Evolutionary conservation across 2,329 filamentous ascomycete species (phyloP).

Genomic region (Colletotrichum nymphaeae): DNA sequence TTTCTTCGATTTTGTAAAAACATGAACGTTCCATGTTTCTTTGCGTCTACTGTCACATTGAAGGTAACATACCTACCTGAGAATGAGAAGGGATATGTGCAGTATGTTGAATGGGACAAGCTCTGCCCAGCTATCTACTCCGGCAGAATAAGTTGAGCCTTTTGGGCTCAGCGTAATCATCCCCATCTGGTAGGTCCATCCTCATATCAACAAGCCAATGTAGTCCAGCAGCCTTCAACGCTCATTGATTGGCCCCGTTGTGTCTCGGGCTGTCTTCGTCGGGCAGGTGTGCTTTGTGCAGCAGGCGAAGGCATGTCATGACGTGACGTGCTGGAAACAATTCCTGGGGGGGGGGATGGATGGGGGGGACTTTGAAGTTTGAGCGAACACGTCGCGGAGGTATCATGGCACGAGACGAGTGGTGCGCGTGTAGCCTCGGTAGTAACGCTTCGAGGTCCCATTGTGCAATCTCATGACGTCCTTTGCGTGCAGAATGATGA

Average conservation of each 20-base stretch:
- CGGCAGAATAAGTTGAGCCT: background rate
- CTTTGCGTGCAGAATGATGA: background rate
- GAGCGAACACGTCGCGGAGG: background rate
- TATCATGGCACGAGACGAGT: background rate
- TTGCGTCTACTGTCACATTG: too few relatives aligned
- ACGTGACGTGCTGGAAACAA: background rate
- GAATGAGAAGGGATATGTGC: too few relatives aligned
- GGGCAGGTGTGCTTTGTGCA: constrained; percentile 34
- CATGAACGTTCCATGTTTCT: too few relatives aligned
- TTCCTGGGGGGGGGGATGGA: too few relatives aligned
- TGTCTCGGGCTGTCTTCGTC: constrained; percentile 24
- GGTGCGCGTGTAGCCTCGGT: background rate
- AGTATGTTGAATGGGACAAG: too few relatives aligned
- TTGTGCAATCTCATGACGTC: background rate
- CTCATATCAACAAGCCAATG: background rate
- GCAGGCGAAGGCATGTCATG: background rate
- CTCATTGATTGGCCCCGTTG: background rate
- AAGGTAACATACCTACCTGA: too few relatives aligned
- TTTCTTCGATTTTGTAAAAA: constrained; percentile 11
- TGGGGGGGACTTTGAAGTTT: background rate
- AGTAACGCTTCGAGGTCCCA: background rate
- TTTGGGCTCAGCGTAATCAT: too few relatives aligned
- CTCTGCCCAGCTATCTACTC: background rate
- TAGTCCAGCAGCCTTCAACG: background rate
- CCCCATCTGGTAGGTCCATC: background rate